phyloP scores from a whole-genome alignment of 2,329 filamentous ascomycete species.

The Capronia coronata region DNA sequence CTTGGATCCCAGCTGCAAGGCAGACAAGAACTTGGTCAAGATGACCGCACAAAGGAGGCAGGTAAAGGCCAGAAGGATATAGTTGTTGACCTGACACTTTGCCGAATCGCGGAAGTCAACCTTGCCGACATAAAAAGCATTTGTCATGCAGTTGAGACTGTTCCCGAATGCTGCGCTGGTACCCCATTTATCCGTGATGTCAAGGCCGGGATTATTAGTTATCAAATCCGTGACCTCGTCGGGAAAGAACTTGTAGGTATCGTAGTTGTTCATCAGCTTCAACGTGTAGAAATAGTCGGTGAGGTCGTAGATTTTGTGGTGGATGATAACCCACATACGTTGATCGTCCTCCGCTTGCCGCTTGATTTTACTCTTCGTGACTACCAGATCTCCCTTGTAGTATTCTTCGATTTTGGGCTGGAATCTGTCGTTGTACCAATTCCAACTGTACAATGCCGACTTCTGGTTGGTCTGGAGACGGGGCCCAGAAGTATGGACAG shows the following conservation, averaged over 20 bases:
- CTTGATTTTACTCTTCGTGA: slow-evolving; percentile 53
- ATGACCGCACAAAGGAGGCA: slow-evolving; percentile 76
- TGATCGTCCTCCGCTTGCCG: slow-evolving; percentile 60
- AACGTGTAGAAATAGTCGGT: slow-evolving; percentile 85
- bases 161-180: slow-evolving; percentile 49
- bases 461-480: slow-evolving; percentile 49
- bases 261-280: slow-evolving; percentile 49
- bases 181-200: slow-evolving; percentile 65
- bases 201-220: slow-evolving; percentile 67
- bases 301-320: slow-evolving; percentile 74
- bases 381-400: slow-evolving; percentile 82
- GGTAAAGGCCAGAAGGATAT: slow-evolving; percentile 80
- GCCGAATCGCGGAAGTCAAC: slow-evolving; percentile 74
- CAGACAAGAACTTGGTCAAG: slow-evolving; percentile 80
- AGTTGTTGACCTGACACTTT: slow-evolving; percentile 82
- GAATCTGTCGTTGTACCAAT: slow-evolving; percentile 75
- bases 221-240: slow-evolving; percentile 60
- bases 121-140: slow-evolving; percentile 74
- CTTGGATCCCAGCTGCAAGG: slow-evolving; percentile 89
- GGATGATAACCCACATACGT: slow-evolving; percentile 73
- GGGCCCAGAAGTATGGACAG: slow-evolving; percentile 65
- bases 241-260: slow-evolving; percentile 66
- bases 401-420: slow-evolving; percentile 73
- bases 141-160: slow-evolving; percentile 73
- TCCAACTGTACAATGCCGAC: slow-evolving; percentile 53